These are phyloP conservation scores for Phytophthora colocasiae DNA, from an alignment of 352 stramenopile species.

Conservation along the genomic window DNA sequence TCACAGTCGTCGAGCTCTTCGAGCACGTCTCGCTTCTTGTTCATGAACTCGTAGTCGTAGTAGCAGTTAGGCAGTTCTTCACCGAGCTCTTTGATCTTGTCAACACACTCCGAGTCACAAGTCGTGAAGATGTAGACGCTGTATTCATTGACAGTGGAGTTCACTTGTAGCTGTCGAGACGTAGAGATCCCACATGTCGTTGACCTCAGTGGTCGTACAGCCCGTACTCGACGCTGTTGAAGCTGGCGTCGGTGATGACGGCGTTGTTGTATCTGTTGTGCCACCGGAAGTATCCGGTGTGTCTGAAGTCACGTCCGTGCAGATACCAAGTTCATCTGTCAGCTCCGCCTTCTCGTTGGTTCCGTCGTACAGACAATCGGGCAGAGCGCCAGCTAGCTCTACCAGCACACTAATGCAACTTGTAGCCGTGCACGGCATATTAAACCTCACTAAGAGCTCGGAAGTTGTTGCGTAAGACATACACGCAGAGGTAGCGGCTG, in stretches of 20 bases:
- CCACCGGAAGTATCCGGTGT: conserved; percentile 8
- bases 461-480: conserved; percentile 21
- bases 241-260: conserved; percentile 10
- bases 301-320: conserved; percentile 10
- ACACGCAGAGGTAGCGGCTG: conserved; percentile 25
- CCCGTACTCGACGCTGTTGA: conserved; percentile 25
- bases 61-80: conserved; percentile 40
- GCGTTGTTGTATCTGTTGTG: background rate
- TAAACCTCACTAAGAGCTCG: conserved; percentile 14
- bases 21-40: conserved; percentile 44
- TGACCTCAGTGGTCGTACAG: conserved; percentile 26
- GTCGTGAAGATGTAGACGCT: conserved; percentile 40
- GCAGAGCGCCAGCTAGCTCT: conserved; percentile 18
- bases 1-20: conserved; percentile 23
- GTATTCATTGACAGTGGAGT: conserved; percentile 33
- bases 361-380: conserved; percentile 33
- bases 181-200: conserved; percentile 30
- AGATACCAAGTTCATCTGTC: conserved; percentile 15
- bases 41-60: conserved; percentile 41
- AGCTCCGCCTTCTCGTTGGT: conserved; percentile 30
- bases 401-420: conserved; percentile 21
- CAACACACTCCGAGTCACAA: conserved; percentile 38
- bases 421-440: conserved; percentile 29
- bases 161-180: conserved; percentile 29
- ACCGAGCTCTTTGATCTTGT: conserved; percentile 27